phyloP scores from a whole-genome alignment of 495 filamentous ascomycete genomes.

The Aspergillus cavernicola region DNA sequence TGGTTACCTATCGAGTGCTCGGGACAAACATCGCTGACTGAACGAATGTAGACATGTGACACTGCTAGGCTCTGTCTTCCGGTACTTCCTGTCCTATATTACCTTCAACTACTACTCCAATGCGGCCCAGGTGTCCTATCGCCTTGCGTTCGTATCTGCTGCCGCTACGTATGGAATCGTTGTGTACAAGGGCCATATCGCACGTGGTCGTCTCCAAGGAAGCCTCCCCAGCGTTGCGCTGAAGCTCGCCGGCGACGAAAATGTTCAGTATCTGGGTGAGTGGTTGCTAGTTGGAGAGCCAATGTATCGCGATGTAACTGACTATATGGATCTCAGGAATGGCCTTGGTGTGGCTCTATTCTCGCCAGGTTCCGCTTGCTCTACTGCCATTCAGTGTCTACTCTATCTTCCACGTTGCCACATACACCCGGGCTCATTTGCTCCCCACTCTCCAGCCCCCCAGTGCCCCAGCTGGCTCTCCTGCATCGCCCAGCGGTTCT shows the following conservation, averaged over 20 bases:
- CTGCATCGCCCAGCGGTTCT: slow-evolving; percentile 45
- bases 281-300: slow-evolving; percentile 8
- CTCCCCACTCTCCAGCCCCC: slow-evolving; percentile 49
- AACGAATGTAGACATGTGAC: slow-evolving; percentile 64
- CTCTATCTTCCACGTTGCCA: slow-evolving; percentile 95
- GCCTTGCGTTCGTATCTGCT: slow-evolving; percentile 81
- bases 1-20: neutral
- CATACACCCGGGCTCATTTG: slow-evolving; percentile 56
- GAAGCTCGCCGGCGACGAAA: slow-evolving; percentile 78
- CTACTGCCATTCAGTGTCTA: slow-evolving; percentile 94
- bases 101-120: slow-evolving; percentile 74
- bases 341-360: slow-evolving; percentile 93
- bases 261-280: slow-evolving; percentile 95
- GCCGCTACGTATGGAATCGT: slow-evolving; percentile 95
- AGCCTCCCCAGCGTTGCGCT: slow-evolving; percentile 56
- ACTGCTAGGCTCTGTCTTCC: slow-evolving; percentile 74
- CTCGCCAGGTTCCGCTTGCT: slow-evolving; percentile 81
- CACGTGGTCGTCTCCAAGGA: slow-evolving; percentile 63
- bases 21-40: slow-evolving; percentile 19
- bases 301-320: neutral
- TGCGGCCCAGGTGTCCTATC: slow-evolving; percentile 78
- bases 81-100: slow-evolving; percentile 78
- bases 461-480: slow-evolving; percentile 45
- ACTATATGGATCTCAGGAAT: slow-evolving; percentile 56
- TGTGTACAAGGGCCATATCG: slow-evolving; percentile 95